Base-by-base conservation (phyloP, 2,329 filamentous ascomycete species). In the Fusarium globosum region DNA sequence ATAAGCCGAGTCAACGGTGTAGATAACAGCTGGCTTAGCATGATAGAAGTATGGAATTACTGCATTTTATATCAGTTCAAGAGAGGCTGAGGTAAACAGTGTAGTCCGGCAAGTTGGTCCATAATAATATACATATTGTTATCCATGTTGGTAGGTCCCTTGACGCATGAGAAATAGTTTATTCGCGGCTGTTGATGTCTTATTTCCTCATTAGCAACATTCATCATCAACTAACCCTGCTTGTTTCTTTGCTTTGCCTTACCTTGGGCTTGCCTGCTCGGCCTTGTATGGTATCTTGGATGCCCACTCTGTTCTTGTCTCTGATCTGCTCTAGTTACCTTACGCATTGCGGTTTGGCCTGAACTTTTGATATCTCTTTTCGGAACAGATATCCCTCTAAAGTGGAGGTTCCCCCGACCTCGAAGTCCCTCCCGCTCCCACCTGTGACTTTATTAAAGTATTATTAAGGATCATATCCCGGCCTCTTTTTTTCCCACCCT, bases 391-490 rank as follows among this genome's bases (percentile, higher is more conserved):
- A 62, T 73, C 70, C 70, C 65, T 73, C 56, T 48, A 49, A 72
- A 71, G 43, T 64, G 63, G 70, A 73, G 70, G 71, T 51, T 61
- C 48, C 30, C 49, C 55, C 51, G 49, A 39, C 51, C 36, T 63
- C 45, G 26, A 51, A 57, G 51, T 69, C 46, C 68, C 43, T 68
- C 41, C 41, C 57, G 20, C 58, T 53, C 65, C 48, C 49, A 33
- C 58, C 46, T 68, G 36, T 49, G 57, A 61, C 62, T 67, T 52
- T 48, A 61, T 68, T 46, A 48, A 60, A 56, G 57, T 58, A 71
- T 73, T 73, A 73, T 71, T 73, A 73, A 73, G 70, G 66, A 67
- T 71, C 70, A 35, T 68, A 73, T 73, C 71, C 71, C 68, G 60
- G 68, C 61, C 30, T 62, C 52, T 59, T 62, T 62, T 63, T 42